Evolutionary conservation across 2,329 filamentous ascomycete genomes (phyloP), one percentile per base, ranked within the genome.

Genomic region (Malbranchea zuffiana): DNA sequence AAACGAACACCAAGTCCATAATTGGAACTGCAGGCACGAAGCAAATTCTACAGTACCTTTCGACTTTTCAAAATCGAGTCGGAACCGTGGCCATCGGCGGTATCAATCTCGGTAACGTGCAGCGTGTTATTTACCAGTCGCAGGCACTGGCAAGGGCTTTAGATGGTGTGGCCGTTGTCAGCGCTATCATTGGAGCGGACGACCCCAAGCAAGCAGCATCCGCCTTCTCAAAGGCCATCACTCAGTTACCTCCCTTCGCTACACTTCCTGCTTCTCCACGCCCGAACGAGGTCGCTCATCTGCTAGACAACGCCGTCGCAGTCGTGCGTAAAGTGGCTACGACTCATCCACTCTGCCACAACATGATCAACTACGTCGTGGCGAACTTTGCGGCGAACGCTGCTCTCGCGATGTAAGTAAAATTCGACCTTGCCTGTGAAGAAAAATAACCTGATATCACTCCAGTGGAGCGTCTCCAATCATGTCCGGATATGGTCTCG

Each of bases 291-390:
- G 45, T 44, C 12, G 43, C 48, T 12, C 40, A 45, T 4, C 39
- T 67, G 25, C 21, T 61, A 5, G 44, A 52, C n/a, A 49, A 56
- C 18, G 55, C 66, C 3, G 61, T 64, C 2, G 39, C 49, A 3
- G 61, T 82, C 12, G 66, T 92, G 28, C 66, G 64, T 41, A 66
- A 68, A 4, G 71, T 94, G 32, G 73, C 73, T 4, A 56, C 66
- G 2, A 67, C 62, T 28, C 78, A 73, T 39, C 86, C 87, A 0
- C 69, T 96, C 15, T 82, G 81, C 34, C 88, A 96, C 62, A 95
- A 94, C 62, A 96, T 96, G 84, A 96, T 90, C 36, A 96, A 96
- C 56, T 70, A 87, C 35, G 88, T 96, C 0, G 88, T 95, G 15
- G 86, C 94, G 53, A 94, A 95, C 62, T 82, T 96, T 51, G 83